Conservation (phyloP, 768 basidiomycete genomes). For the Pulveroboletus ravenelii region DNA sequence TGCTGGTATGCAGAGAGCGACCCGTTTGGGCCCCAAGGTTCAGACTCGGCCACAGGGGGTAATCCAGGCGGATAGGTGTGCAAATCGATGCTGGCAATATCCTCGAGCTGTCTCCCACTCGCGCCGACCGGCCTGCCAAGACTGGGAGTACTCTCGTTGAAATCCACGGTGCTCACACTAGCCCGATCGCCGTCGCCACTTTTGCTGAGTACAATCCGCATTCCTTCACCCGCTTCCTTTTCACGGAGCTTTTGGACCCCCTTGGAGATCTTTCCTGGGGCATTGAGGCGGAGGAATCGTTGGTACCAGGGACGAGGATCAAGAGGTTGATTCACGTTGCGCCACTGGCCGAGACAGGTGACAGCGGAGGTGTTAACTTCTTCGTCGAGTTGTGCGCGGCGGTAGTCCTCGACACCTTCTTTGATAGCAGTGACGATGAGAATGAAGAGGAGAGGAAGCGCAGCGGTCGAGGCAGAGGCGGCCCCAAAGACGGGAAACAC, state of each 20-base stretch:
- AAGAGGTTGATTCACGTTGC: constrained; percentile 80
- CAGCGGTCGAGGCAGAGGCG: constrained; percentile 72
- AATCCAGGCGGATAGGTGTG: constrained; percentile 59
- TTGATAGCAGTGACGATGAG: constrained; percentile 87
- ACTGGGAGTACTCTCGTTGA: constrained; percentile 42
- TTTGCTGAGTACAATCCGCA: constrained; percentile 58
- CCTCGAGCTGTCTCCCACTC: constrained; percentile 53
- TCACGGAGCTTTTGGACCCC: constrained; percentile 85
- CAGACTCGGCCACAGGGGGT: constrained; percentile 24
- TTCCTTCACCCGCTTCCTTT: constrained; percentile 66
- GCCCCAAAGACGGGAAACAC: constrained; percentile 92
- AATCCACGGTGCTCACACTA: constrained; percentile 44
- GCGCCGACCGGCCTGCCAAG: constrained; percentile 35
- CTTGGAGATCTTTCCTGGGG: constrained; percentile 72
- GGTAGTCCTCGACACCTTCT: constrained; percentile 93
- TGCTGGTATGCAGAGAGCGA: constrained; percentile 49
- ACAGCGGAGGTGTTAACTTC: constrained; percentile 93
- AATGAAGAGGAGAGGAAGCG: constrained; percentile 85
- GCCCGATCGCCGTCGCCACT: constrained; percentile 27
- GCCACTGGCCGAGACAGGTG: constrained; percentile 85
- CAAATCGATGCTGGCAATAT: constrained; percentile 63
- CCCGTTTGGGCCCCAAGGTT: constrained; percentile 34
- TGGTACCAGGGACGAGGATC: constrained; percentile 77
- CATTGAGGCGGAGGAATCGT: constrained; percentile 62
- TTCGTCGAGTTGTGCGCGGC: constrained; percentile 83